Base-by-base conservation (phyloP, 2,329 filamentous ascomycete genomes). In the Fusarium napiforme region DNA sequence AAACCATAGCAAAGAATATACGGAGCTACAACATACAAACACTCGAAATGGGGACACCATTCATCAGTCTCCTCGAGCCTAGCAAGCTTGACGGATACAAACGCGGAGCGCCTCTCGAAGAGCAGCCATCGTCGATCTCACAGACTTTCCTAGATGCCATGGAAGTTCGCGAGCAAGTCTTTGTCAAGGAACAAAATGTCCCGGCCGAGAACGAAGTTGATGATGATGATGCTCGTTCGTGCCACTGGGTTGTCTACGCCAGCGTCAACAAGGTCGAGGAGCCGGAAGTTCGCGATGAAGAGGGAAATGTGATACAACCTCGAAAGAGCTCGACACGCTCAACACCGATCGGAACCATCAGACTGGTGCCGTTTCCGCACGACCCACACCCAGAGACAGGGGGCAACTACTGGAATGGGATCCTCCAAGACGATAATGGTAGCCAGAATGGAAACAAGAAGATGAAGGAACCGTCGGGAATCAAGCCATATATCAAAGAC, bases 241-340 rank as follows among this genome's bases (percentile, higher is more conserved):
- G 92, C 83, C 95, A 98, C 82, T 97, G 94, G 93, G 92, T 97
- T 36, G 86, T 92, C n/a, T 97, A 97, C 82, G 90, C 90, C 53
- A 90, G 87, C 21, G 86, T 92, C 63, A 87, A 87, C 60, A 84
- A 82, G 55, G 82, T 80, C 7, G 82, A 83, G 49, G 81, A 82
- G 66, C 79, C 80, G 9, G 85, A 87, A 79, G 75, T 83, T 49
- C 83, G 82, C 34, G 84, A 88, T 76, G 80, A 83, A 9, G 76
- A 78, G n/a, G 84, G 83, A 64, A 80, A 82, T 39, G 78, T 87
- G 42, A 52, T 84, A 50, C 81, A 79, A 23, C 83, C 82, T n/a
- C 82, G 84, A 56, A 82, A 80, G 71, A 87, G 85, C 79, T 83
- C 81, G 61, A 87, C 85, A 26, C 77, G 78, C 42, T 80, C 79